These are phyloP conservation scores for Trichoderma harzianum DNA, from an alignment of 2,329 filamentous ascomycete genomes.

Conservation along the genomic window DNA sequence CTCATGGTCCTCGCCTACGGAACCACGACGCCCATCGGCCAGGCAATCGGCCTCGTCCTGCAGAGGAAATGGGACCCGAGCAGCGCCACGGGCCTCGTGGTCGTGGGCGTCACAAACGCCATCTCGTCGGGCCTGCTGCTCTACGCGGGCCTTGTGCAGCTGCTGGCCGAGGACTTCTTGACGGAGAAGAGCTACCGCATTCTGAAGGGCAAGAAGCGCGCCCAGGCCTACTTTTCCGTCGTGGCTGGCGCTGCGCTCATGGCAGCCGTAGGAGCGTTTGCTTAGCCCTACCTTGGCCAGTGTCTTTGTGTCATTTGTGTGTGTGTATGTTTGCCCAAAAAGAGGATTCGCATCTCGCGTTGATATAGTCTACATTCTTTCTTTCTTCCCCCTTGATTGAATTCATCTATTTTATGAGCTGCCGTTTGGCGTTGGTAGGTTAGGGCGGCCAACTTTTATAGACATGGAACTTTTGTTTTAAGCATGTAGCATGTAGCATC, in stretches of 20 bases:
- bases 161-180: constrained; percentile 80
- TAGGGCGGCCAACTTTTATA: neutral
- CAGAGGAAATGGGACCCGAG: constrained; percentile 78
- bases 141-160: constrained; percentile 79
- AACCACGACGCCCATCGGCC: constrained; percentile 74
- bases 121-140: constrained; percentile 76
- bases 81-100: constrained; percentile 70
- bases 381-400: neutral
- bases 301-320: neutral
- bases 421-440: constrained; percentile 11
- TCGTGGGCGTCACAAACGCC: constrained; percentile 86
- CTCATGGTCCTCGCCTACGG: constrained; percentile 77
- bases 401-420: neutral
- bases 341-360: neutral
- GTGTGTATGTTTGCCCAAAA: neutral
- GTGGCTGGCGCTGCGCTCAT: constrained; percentile 63
- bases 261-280: constrained; percentile 71
- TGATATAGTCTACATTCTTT: neutral
- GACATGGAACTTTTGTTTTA: neutral
- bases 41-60: constrained; percentile 74
- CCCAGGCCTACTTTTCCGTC: constrained; percentile 62
- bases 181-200: constrained; percentile 70
- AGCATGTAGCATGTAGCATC: neutral
- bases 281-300: constrained; percentile 36
- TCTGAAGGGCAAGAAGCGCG: constrained; percentile 58